Evolutionary conservation across 1,284 basidiomycete genomes (phyloP).

Genomic region (Moniliophthora roreri): DNA sequence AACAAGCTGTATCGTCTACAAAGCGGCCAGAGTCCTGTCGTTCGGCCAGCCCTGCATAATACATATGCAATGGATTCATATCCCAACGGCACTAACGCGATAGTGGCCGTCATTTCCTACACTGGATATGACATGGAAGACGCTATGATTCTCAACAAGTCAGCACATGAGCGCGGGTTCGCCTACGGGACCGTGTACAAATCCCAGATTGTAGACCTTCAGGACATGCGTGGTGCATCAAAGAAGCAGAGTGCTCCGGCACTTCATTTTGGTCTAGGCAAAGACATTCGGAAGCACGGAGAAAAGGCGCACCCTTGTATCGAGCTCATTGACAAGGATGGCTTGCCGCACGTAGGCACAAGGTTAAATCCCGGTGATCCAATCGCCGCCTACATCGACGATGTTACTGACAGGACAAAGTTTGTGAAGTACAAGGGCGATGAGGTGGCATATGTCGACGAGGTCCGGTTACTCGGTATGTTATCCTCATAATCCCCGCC

Average conservation of each 20-base stretch:
- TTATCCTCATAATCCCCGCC: slow-evolving; percentile 3
- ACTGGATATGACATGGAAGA: slow-evolving; percentile 99
- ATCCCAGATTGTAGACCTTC: slow-evolving; percentile 89
- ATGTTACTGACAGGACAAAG: slow-evolving; percentile 80
- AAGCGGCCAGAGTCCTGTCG: slow-evolving; percentile 93
- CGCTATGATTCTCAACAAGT: slow-evolving; percentile 99
- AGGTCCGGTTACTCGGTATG: slow-evolving; percentile 88
- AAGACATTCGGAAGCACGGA: slow-evolving; percentile 64
- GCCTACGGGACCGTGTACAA: slow-evolving; percentile 98
- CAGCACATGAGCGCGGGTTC: slow-evolving; percentile 97
- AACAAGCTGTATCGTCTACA: slow-evolving; percentile 99
- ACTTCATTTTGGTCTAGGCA: slow-evolving; percentile 86
- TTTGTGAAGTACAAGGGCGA: slow-evolving; percentile 98
- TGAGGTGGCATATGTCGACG: slow-evolving; percentile 88
- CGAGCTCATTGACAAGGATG: slow-evolving; percentile 80
- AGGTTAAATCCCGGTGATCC: slow-evolving; percentile 76
- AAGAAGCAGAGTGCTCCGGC: slow-evolving; percentile 54
- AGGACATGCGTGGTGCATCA: slow-evolving; percentile 71
- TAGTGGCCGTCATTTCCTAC: slow-evolving; percentile 99
- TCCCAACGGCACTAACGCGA: slow-evolving; percentile 97
- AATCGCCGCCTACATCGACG: slow-evolving; percentile 87
- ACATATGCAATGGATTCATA: slow-evolving; percentile 99
- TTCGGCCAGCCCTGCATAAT: slow-evolving; percentile 90
- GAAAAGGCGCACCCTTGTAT: slow-evolving; percentile 56
- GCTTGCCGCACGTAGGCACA: slow-evolving; percentile 80